Evolutionary conservation across 805 yeast species (phyloP).

Genomic region (Saitoella complicata): DNA sequence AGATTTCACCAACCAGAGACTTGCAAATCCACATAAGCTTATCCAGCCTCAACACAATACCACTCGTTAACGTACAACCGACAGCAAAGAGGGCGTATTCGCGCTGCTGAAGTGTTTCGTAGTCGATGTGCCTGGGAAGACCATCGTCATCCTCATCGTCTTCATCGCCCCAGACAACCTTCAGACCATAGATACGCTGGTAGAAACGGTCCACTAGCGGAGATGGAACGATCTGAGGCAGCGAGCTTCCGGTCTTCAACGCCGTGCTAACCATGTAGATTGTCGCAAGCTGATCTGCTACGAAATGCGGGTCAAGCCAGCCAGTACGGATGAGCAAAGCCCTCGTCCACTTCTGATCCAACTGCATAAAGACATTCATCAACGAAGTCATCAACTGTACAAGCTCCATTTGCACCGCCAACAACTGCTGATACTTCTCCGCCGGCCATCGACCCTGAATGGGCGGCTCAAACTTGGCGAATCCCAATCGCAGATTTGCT

Average conservation of each 20-base stretch:
- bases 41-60: conserved; percentile 1
- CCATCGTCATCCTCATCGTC: not conserved
- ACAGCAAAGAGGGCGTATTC: conserved; percentile 1
- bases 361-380: conserved; percentile 17
- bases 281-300: conserved; percentile 18
- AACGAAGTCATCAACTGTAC: conserved; percentile 15
- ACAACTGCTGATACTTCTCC: conserved; percentile 17
- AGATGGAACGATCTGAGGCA: conserved; percentile 21
- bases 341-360: conserved; percentile 13
- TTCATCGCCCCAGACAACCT: not conserved
- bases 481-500: conserved; percentile 1
- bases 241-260: conserved; percentile 16
- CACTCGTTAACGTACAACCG: conserved; percentile 2
- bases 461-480: conserved; percentile 21
- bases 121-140: not conserved
- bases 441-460: conserved; percentile 21
- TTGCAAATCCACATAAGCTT: conserved; percentile 2
- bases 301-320: conserved; percentile 17
- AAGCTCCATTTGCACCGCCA: conserved; percentile 15
- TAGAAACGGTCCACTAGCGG: conserved; percentile 4
- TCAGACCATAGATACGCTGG: not conserved
- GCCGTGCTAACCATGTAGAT: conserved; percentile 20
- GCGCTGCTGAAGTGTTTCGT: not conserved
- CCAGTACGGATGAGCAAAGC: conserved; percentile 16
- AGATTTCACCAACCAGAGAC: conserved; percentile 1